phyloP scores from a whole-genome alignment of 345 rosid species.

The Eucalyptus tenuipes region DNA sequence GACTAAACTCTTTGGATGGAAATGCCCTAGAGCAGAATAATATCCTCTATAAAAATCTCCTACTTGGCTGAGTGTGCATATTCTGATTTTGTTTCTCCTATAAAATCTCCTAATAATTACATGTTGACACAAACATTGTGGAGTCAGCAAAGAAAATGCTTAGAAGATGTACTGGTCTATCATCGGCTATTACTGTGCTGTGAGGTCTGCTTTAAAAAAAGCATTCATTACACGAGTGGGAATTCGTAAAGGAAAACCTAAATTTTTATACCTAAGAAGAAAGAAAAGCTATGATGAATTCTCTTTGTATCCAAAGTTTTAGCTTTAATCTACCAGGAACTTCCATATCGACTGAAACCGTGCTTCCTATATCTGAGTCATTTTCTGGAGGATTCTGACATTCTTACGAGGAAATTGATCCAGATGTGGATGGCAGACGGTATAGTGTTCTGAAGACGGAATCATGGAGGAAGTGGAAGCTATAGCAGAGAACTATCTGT shows the following conservation, averaged over 20 bases:
- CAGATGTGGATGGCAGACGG: conserved; percentile 35
- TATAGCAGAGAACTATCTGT: conserved; percentile 8
- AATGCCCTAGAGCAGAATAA: background rate
- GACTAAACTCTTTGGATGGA: background rate
- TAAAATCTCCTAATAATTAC: no score
- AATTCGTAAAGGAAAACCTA: conserved; percentile 3
- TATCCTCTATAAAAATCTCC: background rate
- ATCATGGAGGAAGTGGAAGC: conserved; percentile 6
- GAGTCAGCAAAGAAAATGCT: conserved; percentile 16
- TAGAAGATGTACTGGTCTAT: conserved; percentile 19
- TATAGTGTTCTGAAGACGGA: background rate
- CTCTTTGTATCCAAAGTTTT: background rate
- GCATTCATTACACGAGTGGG: conserved; percentile 2
- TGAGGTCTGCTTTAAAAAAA: conserved; percentile 24
- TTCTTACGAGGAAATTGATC: conserved; percentile 20
- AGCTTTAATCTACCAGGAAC: conserved; percentile 13
- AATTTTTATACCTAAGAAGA: background rate
- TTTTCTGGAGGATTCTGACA: conserved; percentile 22
- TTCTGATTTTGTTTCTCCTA: background rate
- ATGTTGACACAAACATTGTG: background rate
- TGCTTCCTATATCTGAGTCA: conserved; percentile 17
- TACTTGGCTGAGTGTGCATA: background rate
- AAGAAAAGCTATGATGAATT: background rate
- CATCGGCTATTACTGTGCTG: conserved; percentile 20
- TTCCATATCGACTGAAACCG: conserved; percentile 5